Base-by-base conservation (phyloP, 768 basidiomycete species). In the Pleurotus tuoliensis region DNA sequence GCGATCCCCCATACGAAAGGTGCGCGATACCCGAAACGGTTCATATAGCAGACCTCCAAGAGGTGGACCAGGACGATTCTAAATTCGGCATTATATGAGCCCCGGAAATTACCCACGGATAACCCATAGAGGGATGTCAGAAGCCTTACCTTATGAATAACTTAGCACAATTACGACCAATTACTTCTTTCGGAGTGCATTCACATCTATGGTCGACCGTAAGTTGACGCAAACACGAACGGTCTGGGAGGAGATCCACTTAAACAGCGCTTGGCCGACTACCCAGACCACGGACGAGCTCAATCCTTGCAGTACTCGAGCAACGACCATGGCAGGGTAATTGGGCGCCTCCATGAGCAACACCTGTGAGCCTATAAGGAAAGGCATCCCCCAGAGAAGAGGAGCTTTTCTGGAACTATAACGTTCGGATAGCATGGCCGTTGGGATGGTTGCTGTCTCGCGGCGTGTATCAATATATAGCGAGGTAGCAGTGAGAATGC, bases 241-340 rank as follows among this genome's bases (percentile, higher is more conserved):
- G 18, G 11, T 7, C 18, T 44, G 40, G 9, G 12, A 43, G 27
- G 18, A 38, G 44, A 20, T 3, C 6, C n/a, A 11, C 72, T 63
- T 62, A 84, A 86, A 64, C 25, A 86, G 71, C 22, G 84, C 83
- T 30, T 86, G 61, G 1, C 84, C 84, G 16, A 84, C 79, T 0
- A 83, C 75, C 84, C 83, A 86, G 7, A 87, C 73, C 66, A 84
- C 73, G 4, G 83, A 80, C 0, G 84, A 84, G 13, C 80, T 79
- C 8, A 83, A 66, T 4, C 85, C 84, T 65, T 86, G 85, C 24
- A 85, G 47, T n/a, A 78, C 63, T 30, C 86, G 79, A 6, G 84
- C 83, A 38, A 84, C 30, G 12, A 74, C 78, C 83, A 87, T 83
- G 11, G 84, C 66, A 55, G 77, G 61, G 59, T 80, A 86, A 39